Evolutionary conservation across 805 yeast species (phyloP).

Genomic region (Suhomyces sp.): DNA sequence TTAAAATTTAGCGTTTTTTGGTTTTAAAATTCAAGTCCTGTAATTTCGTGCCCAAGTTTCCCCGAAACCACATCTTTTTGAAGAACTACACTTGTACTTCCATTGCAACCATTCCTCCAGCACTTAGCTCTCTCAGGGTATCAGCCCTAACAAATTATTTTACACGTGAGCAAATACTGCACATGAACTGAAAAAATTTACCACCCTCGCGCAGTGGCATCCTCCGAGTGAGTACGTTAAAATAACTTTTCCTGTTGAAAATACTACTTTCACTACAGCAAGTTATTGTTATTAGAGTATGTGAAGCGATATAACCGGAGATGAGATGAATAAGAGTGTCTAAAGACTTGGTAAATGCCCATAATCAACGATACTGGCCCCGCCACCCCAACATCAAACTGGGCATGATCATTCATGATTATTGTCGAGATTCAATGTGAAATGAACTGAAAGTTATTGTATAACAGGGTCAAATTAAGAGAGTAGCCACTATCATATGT

Average conservation of each 20-base stretch:
- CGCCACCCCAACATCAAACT: too few species aligned
- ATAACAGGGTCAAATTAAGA: background rate
- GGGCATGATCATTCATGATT: background rate
- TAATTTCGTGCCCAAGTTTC: too few species aligned
- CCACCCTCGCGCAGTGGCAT: constrained; percentile 4
- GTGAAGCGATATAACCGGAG: background rate
- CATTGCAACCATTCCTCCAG: background rate
- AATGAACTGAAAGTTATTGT: background rate
- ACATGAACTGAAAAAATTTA: constrained; percentile 3
- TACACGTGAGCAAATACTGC: constrained; percentile 1
- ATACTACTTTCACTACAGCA: constrained; percentile 2
- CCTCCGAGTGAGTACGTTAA: constrained; percentile 2
- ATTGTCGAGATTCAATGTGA: background rate
- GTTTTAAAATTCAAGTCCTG: too few species aligned
- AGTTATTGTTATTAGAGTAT: constrained; percentile 5
- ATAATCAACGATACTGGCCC: background rate
- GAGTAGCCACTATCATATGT: too few species aligned
- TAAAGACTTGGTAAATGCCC: background rate
- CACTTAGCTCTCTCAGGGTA: background rate
- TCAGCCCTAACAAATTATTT: background rate
- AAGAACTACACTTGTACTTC: too few species aligned
- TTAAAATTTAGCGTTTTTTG: too few species aligned
- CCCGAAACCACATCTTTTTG: too few species aligned
- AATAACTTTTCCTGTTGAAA: constrained; percentile 3
- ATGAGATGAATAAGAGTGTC: background rate